These are phyloP conservation scores for Cryptosporidium muris DNA, from an alignment of 169 alveolate genomes.

Conservation along the genomic window DNA sequence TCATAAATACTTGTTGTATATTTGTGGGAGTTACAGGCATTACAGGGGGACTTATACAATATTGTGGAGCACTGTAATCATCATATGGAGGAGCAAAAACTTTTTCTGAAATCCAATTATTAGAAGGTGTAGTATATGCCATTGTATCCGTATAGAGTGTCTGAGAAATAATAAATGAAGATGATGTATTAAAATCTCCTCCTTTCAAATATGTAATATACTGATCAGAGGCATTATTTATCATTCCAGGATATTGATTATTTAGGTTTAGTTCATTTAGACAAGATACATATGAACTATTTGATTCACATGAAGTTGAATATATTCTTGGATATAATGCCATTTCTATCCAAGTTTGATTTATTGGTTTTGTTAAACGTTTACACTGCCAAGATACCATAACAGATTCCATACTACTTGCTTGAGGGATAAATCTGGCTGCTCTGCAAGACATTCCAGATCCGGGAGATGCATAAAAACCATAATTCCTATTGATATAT, in stretches of 20 bases:
- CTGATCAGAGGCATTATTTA: slow-evolving; percentile 18
- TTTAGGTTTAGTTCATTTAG: slow-evolving; percentile 3
- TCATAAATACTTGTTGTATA: slow-evolving; percentile 13
- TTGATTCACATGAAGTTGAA: slow-evolving; percentile 28
- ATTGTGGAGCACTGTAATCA: slow-evolving; percentile 44
- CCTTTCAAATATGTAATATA: slow-evolving; percentile 31
- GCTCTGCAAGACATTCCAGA: slow-evolving; percentile 69
- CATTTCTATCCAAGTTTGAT: slow-evolving; percentile 27
- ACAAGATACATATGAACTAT: slow-evolving; percentile 23
- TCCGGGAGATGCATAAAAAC: slow-evolving; percentile 31
- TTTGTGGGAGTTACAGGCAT: slow-evolving; percentile 39
- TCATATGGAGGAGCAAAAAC: slow-evolving; percentile 52
- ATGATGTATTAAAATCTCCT: slow-evolving; percentile 19
- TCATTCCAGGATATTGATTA: slow-evolving; percentile 32
- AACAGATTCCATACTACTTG: slow-evolving; percentile 48
- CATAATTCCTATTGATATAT: slow-evolving; percentile 52
- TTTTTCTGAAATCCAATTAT: slow-evolving; percentile 31
- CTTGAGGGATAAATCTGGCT: slow-evolving; percentile 53
- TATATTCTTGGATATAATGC: slow-evolving; percentile 23
- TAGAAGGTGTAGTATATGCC: slow-evolving; percentile 34
- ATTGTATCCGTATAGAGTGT: slow-evolving; percentile 61
- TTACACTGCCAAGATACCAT: slow-evolving; percentile 60
- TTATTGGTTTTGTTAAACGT: background rate
- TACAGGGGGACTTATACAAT: slow-evolving; percentile 42
- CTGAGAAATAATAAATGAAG: slow-evolving; percentile 11